phyloP scores from a whole-genome alignment of 23 red algal species.

The Porphyridium purpureum region DNA sequence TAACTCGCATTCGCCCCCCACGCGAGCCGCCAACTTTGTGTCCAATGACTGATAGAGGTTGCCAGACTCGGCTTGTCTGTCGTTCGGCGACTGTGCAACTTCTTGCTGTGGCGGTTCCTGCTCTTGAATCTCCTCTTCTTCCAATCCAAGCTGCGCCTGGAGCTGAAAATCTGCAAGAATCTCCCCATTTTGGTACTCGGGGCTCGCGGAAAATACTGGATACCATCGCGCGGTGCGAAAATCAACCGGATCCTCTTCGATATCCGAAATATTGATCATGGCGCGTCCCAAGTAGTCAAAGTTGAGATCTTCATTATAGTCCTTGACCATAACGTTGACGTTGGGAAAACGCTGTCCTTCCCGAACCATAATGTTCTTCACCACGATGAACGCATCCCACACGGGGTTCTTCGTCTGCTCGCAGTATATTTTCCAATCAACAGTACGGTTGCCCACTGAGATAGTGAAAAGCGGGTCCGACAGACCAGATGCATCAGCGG shows the following conservation, averaged over 20 bases:
- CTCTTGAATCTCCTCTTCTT: neutral
- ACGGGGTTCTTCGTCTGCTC: conserved; percentile 34
- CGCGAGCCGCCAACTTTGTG: no score
- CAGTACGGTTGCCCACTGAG: conserved; percentile 50
- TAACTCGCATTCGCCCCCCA: no score
- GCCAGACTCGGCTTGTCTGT: no score
- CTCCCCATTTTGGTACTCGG: conserved; percentile 50
- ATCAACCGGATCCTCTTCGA: conserved; percentile 22
- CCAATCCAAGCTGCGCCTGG: neutral
- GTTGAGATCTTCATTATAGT: conserved; percentile 20
- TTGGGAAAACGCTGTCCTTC: conserved; percentile 52
- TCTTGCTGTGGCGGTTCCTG: conserved; percentile 1
- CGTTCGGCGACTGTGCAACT: no score
- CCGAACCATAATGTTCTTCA: conserved; percentile 30
- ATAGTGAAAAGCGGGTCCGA: conserved; percentile 51
- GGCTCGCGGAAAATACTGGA: conserved; percentile 77
- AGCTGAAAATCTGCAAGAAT: conserved; percentile 88
- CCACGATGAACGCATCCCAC: conserved; percentile 46
- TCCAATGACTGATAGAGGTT: no score
- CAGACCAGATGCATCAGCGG: conserved; percentile 61
- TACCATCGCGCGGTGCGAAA: conserved; percentile 53
- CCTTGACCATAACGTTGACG: conserved; percentile 64
- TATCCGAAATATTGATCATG: conserved; percentile 39
- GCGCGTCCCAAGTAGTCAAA: conserved; percentile 63
- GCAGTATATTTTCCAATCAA: conserved; percentile 8